Base-by-base conservation (phyloP, 1,284 basidiomycete genomes). In the Rugosomyces carneus region DNA sequence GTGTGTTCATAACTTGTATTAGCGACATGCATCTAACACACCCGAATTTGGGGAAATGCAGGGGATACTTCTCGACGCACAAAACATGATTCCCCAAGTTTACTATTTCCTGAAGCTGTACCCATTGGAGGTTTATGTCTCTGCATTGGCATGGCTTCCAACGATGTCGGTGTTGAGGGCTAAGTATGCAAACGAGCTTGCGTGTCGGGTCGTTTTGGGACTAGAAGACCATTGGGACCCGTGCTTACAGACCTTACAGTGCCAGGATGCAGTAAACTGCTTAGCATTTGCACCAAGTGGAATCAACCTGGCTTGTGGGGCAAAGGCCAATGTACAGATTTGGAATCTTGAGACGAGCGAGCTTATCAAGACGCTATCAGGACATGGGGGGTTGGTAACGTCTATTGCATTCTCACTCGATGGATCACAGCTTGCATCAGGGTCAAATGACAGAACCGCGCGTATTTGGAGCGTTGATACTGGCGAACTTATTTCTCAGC, bases 391-490 rank as follows among this genome's bases (percentile, higher is more conserved):
- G 37, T 40, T 40, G 40, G 47, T 48, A 23, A 44, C 47, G n/a
- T 48, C 47, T 10, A 42, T 48, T 13, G 47, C 47, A 13, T 29
- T 48, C 7, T 44, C 47, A 7, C 23, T 26, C n/a, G 47, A 48
- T 37, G 32, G 42, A 19, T 24, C 37, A 10, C 42, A 26, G 1
- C 43, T 48, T 19, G 37, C 37, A 10, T 44, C 41, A 31, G 42
- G 47, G 13, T 48, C 47, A 11, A 32, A 37, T 6, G 47, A 48
- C 41, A 41, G 44, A 23, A 48, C 47, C 5, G 47, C 44, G 31
- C 31, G 40, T 18, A 37, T 48, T 13, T 48, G 47, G 47, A 32
- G 44, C 20, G 47, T 23, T 23, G 21, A 7, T 7, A 7, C 21
- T 23, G 21, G 21, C 21, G 21, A 23, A 4, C 21, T 23, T 23